A percentile compares a stretch with the other conserved stretches of the same genome.
Conservation (phyloP, 192 early-diverging fungal genomes). For the Neocallimastix lanati region DNA sequence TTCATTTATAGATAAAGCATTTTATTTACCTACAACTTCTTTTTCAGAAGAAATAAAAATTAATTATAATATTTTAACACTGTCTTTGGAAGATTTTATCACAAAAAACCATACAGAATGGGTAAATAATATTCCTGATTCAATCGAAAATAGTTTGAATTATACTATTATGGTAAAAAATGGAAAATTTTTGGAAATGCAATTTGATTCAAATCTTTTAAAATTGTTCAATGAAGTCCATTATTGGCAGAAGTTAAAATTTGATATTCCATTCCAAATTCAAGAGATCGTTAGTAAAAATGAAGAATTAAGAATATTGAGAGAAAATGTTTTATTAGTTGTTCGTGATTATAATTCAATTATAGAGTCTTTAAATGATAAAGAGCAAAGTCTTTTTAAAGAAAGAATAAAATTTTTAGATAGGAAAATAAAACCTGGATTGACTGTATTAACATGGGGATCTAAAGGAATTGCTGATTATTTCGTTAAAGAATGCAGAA, state of each 20-base stretch:
- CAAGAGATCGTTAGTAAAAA: constrained; percentile 38
- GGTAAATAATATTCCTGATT: constrained; percentile 14
- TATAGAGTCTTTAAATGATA: constrained; percentile 27
- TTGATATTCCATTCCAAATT: constrained; percentile 36
- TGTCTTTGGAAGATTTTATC: constrained; percentile 38
- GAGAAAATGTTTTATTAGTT: constrained; percentile 42
- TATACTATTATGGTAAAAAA: constrained; percentile 21
- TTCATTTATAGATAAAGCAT: constrained; percentile 16
- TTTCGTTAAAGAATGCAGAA: constrained; percentile 42
- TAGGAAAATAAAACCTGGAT: constrained; percentile 44
- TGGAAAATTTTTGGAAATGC: constrained; percentile 26
- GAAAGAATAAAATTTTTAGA: constrained; percentile 42
- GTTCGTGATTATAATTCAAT: constrained; percentile 47
- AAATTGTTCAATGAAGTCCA: constrained; percentile 32
- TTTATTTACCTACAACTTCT: constrained; percentile 27
- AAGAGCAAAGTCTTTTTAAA: constrained; percentile 30
- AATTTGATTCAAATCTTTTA: constrained; percentile 34
- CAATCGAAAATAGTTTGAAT: constrained; percentile 20
- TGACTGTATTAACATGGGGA: constrained; percentile 33
- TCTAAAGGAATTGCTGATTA: constrained; percentile 43
- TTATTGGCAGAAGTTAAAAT: constrained; percentile 41
- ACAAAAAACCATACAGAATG: constrained; percentile 34
- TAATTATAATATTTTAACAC: constrained; percentile 26
- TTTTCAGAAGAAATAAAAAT: constrained; percentile 29
- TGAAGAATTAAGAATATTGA: constrained; percentile 32